Conservation (phyloP, 768 basidiomycete species). For the Boletellus emodensis region DNA sequence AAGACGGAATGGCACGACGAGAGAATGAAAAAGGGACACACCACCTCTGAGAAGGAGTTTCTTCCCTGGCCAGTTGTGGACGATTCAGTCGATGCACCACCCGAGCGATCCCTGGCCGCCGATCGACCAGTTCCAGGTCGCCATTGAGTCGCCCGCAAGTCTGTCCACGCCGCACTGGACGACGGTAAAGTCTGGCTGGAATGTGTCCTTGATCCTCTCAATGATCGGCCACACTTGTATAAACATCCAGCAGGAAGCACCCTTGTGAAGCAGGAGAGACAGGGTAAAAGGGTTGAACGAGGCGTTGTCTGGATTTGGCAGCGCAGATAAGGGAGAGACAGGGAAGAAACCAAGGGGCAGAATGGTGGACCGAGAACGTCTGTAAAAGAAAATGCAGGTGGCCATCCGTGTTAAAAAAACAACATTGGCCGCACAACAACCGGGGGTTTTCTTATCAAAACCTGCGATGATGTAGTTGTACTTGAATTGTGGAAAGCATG, state of each 20-base stretch:
- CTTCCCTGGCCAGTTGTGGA: constrained; percentile 54
- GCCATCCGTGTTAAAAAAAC: neutral
- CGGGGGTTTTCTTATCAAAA: constrained; percentile 37
- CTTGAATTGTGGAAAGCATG: constrained; percentile 58
- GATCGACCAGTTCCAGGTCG: constrained; percentile 68
- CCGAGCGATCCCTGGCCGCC: constrained; percentile 58
- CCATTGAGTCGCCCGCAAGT: constrained; percentile 78
- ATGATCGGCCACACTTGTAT: constrained; percentile 60
- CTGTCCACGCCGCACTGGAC: constrained; percentile 88
- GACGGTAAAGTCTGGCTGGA: constrained; percentile 73
- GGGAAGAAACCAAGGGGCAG: constrained; percentile 86
- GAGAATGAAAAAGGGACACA: constrained; percentile 21
- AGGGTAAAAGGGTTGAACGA: constrained; percentile 60
- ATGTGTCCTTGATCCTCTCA: constrained; percentile 55
- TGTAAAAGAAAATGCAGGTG: constrained; percentile 14
- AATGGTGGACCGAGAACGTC: constrained; percentile 85
- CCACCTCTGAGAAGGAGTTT: constrained; percentile 78
- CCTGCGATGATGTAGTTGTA: constrained; percentile 37
- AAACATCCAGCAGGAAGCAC: constrained; percentile 64
- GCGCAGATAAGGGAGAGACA: constrained; percentile 43
- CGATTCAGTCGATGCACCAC: constrained; percentile 56
- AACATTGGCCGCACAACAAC: neutral
- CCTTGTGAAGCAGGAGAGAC: constrained; percentile 74
- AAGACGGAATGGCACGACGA: neutral
- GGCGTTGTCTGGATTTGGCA: constrained; percentile 38